These are phyloP conservation scores for Zychaea mexicana DNA, from an alignment of 371 early-diverging fungal genomes.

Conservation along the genomic window DNA sequence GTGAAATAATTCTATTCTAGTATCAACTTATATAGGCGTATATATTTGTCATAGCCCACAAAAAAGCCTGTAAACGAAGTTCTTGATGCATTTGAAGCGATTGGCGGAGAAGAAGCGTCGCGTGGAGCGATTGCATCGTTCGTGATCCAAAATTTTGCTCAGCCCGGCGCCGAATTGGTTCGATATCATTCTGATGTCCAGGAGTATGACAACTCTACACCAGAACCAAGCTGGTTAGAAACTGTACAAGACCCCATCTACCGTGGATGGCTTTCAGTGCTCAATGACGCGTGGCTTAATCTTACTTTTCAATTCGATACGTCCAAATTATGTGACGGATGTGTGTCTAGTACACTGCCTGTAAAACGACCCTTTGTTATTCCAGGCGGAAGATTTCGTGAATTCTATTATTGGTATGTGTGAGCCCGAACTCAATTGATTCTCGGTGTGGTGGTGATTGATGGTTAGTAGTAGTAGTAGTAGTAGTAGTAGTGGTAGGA, in stretches of 20 bases:
- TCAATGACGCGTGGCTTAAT: constrained; percentile 65
- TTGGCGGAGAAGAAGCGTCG: constrained; percentile 50
- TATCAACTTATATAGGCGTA: neutral
- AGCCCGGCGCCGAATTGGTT: constrained; percentile 15
- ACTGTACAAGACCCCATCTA: constrained; percentile 51
- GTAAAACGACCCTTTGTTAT: constrained; percentile 74
- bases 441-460: too few relatives aligned
- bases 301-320: constrained; percentile 57
- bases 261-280: constrained; percentile 47
- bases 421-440: neutral
- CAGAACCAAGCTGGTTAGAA: constrained; percentile 24
- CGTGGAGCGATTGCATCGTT: constrained; percentile 50
- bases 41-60: constrained; percentile 51
- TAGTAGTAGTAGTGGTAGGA: too few relatives aligned
- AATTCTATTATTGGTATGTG: constrained; percentile 85
- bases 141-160: constrained; percentile 61
- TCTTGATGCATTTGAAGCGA: constrained; percentile 48
- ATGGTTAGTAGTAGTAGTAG: too few relatives aligned
- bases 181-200: too few relatives aligned
- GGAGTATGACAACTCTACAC: too few relatives aligned
- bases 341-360: constrained; percentile 56
- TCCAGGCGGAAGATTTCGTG: constrained; percentile 91
- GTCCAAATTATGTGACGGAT: constrained; percentile 55
- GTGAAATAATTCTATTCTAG: too few relatives aligned
- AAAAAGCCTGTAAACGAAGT: constrained; percentile 57